Evolutionary conservation across 2,329 filamentous ascomycete genomes (phyloP).

Genomic region (Sphaerulina populicola): DNA sequence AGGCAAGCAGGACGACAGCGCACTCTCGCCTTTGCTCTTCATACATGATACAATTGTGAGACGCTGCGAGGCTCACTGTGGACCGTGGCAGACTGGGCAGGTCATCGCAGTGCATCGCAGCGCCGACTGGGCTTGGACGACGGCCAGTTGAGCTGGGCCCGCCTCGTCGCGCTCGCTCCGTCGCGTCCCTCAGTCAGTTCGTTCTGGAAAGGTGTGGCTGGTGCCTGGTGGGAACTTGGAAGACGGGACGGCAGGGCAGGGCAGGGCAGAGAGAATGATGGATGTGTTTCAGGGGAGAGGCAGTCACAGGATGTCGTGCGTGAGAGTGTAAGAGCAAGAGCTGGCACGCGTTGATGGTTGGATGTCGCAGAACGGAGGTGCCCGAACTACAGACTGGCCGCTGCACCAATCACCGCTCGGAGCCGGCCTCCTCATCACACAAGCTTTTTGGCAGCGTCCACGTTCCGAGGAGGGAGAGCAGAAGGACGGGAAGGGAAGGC

Average conservation of each 20-base stretch:
- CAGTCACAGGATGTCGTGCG: slow-evolving; percentile 6
- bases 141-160: slow-evolving; percentile 17
- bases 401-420: slow-evolving; percentile 10
- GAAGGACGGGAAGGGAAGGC: no score
- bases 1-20: not conserved
- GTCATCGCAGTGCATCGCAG: slow-evolving; percentile 5
- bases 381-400: slow-evolving; percentile 1
- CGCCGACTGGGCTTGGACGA: slow-evolving; percentile 10
- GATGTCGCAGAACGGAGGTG: slow-evolving; percentile 9
- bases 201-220: slow-evolving; percentile 19
- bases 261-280: slow-evolving; percentile 11
- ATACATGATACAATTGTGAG: slow-evolving; percentile 7
- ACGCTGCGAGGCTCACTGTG: slow-evolving; percentile 6
- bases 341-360: slow-evolving; percentile 13
- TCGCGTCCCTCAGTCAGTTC: not conserved
- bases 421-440: not conserved
- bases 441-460: slow-evolving; percentile 14
- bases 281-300: slow-evolving; percentile 20
- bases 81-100: not conserved
- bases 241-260: no score
- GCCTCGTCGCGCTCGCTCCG: slow-evolving; percentile 14
- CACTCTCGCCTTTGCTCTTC: not conserved
- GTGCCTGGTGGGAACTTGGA: no score
- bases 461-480: slow-evolving; percentile 5
- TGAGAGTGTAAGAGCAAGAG: not conserved